Evolutionary conservation across 352 stramenopile species (phyloP).

Genomic region (Globisporangium nodosum): DNA sequence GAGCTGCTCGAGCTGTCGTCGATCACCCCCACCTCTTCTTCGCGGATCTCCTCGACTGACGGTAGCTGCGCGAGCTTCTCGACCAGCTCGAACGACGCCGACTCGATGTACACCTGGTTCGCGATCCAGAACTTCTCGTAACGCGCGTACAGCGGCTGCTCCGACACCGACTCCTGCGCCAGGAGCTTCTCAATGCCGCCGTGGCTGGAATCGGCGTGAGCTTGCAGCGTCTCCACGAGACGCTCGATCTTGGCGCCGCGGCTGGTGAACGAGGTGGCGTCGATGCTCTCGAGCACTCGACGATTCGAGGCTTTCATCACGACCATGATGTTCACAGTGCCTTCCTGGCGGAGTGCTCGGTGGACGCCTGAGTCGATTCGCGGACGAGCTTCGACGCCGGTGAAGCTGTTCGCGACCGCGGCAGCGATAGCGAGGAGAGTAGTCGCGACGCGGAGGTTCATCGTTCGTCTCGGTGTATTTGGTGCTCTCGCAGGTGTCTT

Average conservation of each 20-base stretch:
- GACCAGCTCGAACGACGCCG: slow-evolving; percentile 18
- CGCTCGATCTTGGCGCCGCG: slow-evolving; percentile 17
- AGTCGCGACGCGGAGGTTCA: slow-evolving; percentile 4
- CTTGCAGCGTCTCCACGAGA: slow-evolving; percentile 13
- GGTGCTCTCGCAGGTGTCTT: neutral
- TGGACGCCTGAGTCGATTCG: slow-evolving; percentile 16
- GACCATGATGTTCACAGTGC: slow-evolving; percentile 17
- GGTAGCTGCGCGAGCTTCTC: slow-evolving; percentile 16
- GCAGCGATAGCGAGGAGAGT: neutral
- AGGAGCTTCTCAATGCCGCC: slow-evolving; percentile 10
- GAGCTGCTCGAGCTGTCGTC: neutral
- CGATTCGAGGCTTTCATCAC: slow-evolving; percentile 15
- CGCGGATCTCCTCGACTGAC: slow-evolving; percentile 11
- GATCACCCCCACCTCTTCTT: slow-evolving; percentile 10
- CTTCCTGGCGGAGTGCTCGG: slow-evolving; percentile 15
- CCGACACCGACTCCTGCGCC: slow-evolving; percentile 3
- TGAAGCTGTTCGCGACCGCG: slow-evolving; percentile 10
- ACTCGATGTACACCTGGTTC: slow-evolving; percentile 22
- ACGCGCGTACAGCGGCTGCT: slow-evolving; percentile 10
- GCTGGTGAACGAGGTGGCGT: slow-evolving; percentile 7
- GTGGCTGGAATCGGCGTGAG: slow-evolving; percentile 1
- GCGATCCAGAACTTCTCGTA: slow-evolving; percentile 26
- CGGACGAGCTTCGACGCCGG: neutral
- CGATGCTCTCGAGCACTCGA: slow-evolving; percentile 10
- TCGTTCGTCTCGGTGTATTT: neutral